Percentiles rank a stretch among this genome's conserved stretches.
Conservation (phyloP, 2,329 filamentous ascomycete genomes). For the Talaromyces sp. region DNA sequence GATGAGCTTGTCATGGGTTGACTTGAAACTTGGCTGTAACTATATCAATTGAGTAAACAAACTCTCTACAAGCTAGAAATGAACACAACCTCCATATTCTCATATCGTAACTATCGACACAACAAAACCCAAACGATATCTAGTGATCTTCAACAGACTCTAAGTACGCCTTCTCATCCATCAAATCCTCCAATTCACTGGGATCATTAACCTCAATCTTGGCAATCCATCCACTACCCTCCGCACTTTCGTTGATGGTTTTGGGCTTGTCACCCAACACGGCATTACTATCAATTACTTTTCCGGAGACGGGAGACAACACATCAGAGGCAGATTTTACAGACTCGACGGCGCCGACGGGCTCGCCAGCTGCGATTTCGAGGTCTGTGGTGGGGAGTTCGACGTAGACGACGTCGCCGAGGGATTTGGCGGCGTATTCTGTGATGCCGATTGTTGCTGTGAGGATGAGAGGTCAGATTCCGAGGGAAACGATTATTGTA, state of each 20-base stretch:
- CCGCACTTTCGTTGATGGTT: constrained; percentile 84
- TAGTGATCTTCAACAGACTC: constrained; percentile 60
- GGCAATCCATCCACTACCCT: constrained; percentile 89
- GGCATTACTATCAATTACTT: constrained; percentile 69
- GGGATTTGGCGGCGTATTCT: constrained; percentile 82
- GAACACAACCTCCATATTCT: constrained; percentile 17
- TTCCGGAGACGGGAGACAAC: constrained; percentile 79
- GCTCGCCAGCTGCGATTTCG: constrained; percentile 71
- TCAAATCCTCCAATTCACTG: constrained; percentile 69
- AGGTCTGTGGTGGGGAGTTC: constrained; percentile 76
- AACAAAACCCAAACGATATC: not conserved
- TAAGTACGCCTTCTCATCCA: constrained; percentile 76
- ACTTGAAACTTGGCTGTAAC: not conserved
- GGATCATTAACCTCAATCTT: constrained; percentile 74
- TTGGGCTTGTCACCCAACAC: constrained; percentile 78
- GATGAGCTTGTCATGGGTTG: not conserved
- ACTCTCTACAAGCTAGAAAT: not conserved
- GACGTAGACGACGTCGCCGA: constrained; percentile 96
- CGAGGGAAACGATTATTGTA: not conserved
- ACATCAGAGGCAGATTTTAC: constrained; percentile 99
- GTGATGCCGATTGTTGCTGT: constrained; percentile 76
- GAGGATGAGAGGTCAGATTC: not conserved
- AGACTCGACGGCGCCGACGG: constrained; percentile 92
- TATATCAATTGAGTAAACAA: not conserved
- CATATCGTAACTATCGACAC: constrained; percentile 23